A percentile compares a stretch with the other conserved stretches of the same genome.
Conservation (phyloP, 163 green algal genomes). For the Trebouxia gelatinosa region DNA sequence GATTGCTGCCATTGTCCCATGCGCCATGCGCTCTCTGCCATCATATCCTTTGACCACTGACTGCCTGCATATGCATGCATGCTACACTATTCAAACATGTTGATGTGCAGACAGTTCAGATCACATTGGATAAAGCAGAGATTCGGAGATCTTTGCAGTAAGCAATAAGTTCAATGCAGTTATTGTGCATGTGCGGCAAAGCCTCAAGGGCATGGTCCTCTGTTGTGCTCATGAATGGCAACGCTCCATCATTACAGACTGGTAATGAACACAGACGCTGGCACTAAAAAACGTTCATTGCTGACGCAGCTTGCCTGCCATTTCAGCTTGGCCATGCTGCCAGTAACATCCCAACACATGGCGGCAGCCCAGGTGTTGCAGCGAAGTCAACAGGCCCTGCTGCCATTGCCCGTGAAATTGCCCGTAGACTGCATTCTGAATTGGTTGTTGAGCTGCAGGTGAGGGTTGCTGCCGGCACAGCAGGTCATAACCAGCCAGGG, state of each 20-base stretch:
- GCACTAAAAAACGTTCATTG: too few species aligned
- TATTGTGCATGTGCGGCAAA: too few species aligned
- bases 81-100: too few species aligned
- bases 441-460: background rate
- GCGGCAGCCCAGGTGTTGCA: slow-evolving; percentile 38
- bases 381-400: slow-evolving; percentile 12
- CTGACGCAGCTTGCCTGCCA: background rate
- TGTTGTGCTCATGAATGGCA: too few species aligned
- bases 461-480: slow-evolving; percentile 20
- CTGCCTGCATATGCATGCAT: background rate
- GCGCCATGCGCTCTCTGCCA: slow-evolving; percentile 27
- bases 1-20: slow-evolving; percentile 32
- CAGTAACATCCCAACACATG: slow-evolving; percentile 9
- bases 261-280: too few species aligned
- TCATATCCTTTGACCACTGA: slow-evolving; percentile 15
- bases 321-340: background rate
- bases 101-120: too few species aligned
- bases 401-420: background rate
- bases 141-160: too few species aligned
- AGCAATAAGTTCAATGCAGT: too few species aligned
- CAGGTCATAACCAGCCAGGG: slow-evolving; percentile 61
- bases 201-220: too few species aligned
- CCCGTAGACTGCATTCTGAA: background rate
- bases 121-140: too few species aligned
- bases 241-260: too few species aligned